Base-by-base conservation (phyloP, 495 filamentous ascomycete genomes). In the Talaromyces borbonicus region DNA sequence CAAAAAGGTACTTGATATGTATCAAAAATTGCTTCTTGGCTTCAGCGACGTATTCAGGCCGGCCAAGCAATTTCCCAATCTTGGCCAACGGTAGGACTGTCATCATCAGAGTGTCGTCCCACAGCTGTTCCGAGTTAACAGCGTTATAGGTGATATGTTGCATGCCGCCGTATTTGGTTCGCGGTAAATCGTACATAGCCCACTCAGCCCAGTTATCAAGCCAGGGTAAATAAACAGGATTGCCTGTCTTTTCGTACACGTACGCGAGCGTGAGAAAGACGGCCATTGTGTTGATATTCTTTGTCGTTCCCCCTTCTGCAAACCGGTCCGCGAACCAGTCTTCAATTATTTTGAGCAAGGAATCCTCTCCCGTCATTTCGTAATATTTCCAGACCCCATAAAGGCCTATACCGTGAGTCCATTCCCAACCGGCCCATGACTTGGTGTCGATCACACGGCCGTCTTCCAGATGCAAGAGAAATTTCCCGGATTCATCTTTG, bases 51-150 rank as follows among this genome's bases (percentile, higher is more conserved):
- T 87, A 86, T 39, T 79, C 69, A 0, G 77, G 77, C 1, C 80
- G 67, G 42, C 69, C 63, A 4, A 87, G 67, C 11, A 86, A 58
- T 38, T 76, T 69, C 1, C 83, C 83, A 42, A 86, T 86, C 64
- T 86, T 87, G 12, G 82, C 82, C 1, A 86, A 68, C 5, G 83
- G 83, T 63, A 86, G 59, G 1, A 84, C 83, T 8, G 81, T 85
- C 83, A 87, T 87, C 82, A 87, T 86, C 35, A 87, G 68, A 16
- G 83, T 82, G 52, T 87, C 83, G 46, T 85, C 83, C 83, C 83
- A 87, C 37, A 86, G 65, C 57, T 87, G 79, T 54, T 83, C 69
- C 22, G 74, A 66, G 58, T 87, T 83, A 25, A 72, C 67, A 1
- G 73, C 68, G 25, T 80, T 54, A 40, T 84, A 85, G 11, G 83